Evolutionary conservation across 2,329 filamentous ascomycete species (phyloP).

Genomic region (Pleochaeta shiraiana): DNA sequence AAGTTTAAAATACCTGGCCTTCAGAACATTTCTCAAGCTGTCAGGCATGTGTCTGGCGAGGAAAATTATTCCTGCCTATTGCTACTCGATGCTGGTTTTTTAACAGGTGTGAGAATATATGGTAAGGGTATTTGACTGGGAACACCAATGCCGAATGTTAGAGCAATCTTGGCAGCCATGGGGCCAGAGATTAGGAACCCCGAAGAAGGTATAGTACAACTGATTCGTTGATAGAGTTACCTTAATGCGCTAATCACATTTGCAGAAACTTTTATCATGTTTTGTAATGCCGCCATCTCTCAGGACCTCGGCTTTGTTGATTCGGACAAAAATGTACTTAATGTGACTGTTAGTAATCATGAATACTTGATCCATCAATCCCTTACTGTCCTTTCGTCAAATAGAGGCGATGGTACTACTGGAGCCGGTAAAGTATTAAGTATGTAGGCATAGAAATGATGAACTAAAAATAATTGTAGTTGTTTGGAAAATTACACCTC

Average conservation of each 20-base stretch:
- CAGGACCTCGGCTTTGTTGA: slow-evolving; percentile 74
- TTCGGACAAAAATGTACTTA: slow-evolving; percentile 38
- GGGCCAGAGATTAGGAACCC: slow-evolving; percentile 30
- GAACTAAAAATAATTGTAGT: slow-evolving; percentile 27
- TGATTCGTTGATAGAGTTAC: not conserved
- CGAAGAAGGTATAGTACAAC: slow-evolving; percentile 31
- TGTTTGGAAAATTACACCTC: slow-evolving; percentile 76
- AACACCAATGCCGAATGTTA: not conserved
- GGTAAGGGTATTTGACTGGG: too few species aligned
- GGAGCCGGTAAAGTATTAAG: slow-evolving; percentile 32
- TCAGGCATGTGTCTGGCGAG: too few species aligned
- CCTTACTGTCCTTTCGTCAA: slow-evolving; percentile 57
- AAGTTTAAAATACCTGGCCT: too few species aligned
- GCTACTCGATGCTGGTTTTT: too few species aligned
- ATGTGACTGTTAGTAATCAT: slow-evolving; percentile 42
- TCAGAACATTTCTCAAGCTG: too few species aligned
- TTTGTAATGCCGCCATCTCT: slow-evolving; percentile 52
- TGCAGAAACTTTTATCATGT: slow-evolving; percentile 70
- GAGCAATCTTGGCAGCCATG: slow-evolving; percentile 21
- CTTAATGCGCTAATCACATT: not conserved
- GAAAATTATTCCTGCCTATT: too few species aligned
- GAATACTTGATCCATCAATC: slow-evolving; percentile 69
- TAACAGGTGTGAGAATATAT: too few species aligned
- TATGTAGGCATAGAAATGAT: not conserved
- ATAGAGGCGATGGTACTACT: slow-evolving; percentile 49